Evolutionary conservation across 345 rosid species (phyloP).

Genomic region (Cochlearia excelsa): DNA sequence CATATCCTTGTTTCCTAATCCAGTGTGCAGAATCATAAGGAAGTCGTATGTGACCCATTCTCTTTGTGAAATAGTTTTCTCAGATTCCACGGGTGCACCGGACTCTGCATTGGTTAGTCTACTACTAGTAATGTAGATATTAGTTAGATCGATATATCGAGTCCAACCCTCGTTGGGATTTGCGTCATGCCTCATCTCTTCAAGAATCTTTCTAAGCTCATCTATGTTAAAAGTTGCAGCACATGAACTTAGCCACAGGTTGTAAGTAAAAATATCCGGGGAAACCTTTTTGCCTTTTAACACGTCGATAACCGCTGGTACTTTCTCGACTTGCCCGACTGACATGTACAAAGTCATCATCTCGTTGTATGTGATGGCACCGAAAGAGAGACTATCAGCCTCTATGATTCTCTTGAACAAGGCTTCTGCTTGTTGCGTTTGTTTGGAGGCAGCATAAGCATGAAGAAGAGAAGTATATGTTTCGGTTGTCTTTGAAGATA

Average conservation of each 20-base stretch:
- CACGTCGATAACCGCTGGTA: slow-evolving; percentile 49
- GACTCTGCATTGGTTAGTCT: slow-evolving; percentile 45
- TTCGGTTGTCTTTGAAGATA: slow-evolving; percentile 57
- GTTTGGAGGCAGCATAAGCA: slow-evolving; percentile 62
- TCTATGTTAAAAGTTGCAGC: slow-evolving; percentile 61
- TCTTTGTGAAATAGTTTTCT: slow-evolving; percentile 61
- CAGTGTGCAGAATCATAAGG: slow-evolving; percentile 69
- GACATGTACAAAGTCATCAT: slow-evolving; percentile 94
- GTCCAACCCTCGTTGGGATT: slow-evolving; percentile 55
- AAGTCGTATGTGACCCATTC: slow-evolving; percentile 92
- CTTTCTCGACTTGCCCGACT: slow-evolving; percentile 82
- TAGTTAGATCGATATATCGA: slow-evolving; percentile 51
- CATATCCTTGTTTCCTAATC: slow-evolving; percentile 68
- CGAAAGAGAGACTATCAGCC: slow-evolving; percentile 44
- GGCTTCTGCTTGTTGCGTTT: slow-evolving; percentile 59
- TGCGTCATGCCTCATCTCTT: slow-evolving; percentile 60
- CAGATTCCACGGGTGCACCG: slow-evolving; percentile 53
- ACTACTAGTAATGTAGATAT: slow-evolving; percentile 53
- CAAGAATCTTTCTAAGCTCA: slow-evolving; percentile 55
- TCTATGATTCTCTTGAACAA: slow-evolving; percentile 57
- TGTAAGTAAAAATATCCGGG: slow-evolving; percentile 79
- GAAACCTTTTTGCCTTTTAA: slow-evolving; percentile 55
- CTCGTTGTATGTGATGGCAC: slow-evolving; percentile 77
- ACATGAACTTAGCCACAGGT: slow-evolving; percentile 86
- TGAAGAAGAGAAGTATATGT: slow-evolving; percentile 93